Percentiles rank a stretch among this genome's conserved stretches.
These are phyloP conservation scores for Cyphellophora attinorum DNA, from an alignment of 2,329 filamentous ascomycete genomes.

Conservation along the genomic window DNA sequence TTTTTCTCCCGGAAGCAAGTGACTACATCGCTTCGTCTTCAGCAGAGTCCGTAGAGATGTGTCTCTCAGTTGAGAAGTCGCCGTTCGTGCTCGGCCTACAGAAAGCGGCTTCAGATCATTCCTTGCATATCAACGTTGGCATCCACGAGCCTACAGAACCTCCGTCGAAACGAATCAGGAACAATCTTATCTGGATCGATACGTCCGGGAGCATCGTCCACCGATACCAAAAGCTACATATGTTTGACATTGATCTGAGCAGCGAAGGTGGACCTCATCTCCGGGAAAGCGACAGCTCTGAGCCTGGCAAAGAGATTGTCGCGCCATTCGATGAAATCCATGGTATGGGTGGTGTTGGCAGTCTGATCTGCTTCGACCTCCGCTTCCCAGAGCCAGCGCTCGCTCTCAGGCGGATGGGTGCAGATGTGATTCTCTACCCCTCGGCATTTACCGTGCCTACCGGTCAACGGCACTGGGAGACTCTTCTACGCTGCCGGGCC, in stretches of 20 bases:
- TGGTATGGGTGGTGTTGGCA: constrained; percentile 52
- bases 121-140: constrained; percentile 71
- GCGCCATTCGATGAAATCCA: constrained; percentile 56
- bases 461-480: constrained; percentile 77
- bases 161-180: constrained; percentile 45
- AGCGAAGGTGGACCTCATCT: constrained; percentile 41
- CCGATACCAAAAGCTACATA: constrained; percentile 78
- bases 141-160: constrained; percentile 63
- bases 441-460: constrained; percentile 86
- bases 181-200: constrained; percentile 59
- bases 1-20: constrained; percentile 86
- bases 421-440: constrained; percentile 75
- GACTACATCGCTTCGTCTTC: constrained; percentile 73
- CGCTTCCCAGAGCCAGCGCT: constrained; percentile 70
- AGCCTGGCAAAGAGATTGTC: constrained; percentile 53
- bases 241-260: constrained; percentile 66
- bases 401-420: constrained; percentile 54
- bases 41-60: constrained; percentile 61
- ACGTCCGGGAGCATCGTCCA: constrained; percentile 47
- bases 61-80: constrained; percentile 53
- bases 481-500: constrained; percentile 66
- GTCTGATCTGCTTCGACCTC: constrained; percentile 84
- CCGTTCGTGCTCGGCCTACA: constrained; percentile 70
- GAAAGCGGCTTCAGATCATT: constrained; percentile 52
- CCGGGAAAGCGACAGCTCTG: constrained; percentile 58